phyloP scores from a whole-genome alignment of 2,329 filamentous ascomycete species.

The Botrytis pseudocinerea region DNA sequence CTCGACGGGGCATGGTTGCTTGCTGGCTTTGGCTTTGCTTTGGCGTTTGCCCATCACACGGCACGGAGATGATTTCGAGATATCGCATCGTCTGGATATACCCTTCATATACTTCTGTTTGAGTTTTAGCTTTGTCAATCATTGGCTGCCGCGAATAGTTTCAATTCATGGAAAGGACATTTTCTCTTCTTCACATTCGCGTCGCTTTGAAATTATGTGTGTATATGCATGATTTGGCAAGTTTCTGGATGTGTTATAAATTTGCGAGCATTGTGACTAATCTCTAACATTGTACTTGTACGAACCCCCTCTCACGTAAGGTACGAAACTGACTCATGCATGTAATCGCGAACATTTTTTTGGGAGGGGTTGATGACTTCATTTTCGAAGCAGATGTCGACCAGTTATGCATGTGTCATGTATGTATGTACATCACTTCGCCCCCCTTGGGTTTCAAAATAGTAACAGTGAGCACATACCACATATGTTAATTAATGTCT shows the following conservation, averaged over 20 bases:
- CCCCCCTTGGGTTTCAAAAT: background rate
- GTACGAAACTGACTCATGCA: background rate
- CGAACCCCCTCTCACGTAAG: background rate
- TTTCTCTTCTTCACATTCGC: background rate
- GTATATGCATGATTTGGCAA: background rate
- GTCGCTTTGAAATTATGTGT: background rate
- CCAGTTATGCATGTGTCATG: background rate
- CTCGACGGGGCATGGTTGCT: conserved; percentile 4
- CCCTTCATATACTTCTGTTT: conserved; percentile 19
- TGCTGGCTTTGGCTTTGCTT: conserved; percentile 14
- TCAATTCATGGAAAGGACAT: background rate
- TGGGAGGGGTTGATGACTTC: background rate
- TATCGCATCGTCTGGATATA: conserved; percentile 21
- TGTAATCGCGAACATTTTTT: background rate
- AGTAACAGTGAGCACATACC: background rate
- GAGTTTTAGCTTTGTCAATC: conserved; percentile 6
- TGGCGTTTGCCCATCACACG: conserved; percentile 16
- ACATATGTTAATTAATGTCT: background rate
- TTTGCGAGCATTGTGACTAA: background rate
- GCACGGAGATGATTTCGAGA: conserved; percentile 15
- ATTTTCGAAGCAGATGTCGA: background rate
- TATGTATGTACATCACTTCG: conserved; percentile 2
- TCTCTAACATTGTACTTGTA: background rate
- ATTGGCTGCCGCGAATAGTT: background rate
- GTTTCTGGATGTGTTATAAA: background rate